Evolutionary conservation across 345 rosid genomes (phyloP), one percentile per base, ranked within the genome.

Genomic region (Lagerstroemia speciosa): DNA sequence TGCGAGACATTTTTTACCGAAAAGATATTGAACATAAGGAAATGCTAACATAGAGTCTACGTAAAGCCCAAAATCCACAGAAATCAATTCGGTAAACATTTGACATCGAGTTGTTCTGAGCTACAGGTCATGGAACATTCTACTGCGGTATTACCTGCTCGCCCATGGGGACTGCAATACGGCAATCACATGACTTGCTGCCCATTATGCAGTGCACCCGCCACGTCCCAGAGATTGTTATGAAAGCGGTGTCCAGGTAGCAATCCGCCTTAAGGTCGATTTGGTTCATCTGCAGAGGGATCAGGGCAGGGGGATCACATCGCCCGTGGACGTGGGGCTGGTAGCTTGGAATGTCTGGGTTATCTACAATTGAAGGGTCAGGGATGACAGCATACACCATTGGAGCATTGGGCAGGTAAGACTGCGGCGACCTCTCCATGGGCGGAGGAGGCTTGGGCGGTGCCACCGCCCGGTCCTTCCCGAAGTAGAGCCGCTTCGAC

Each of bases 311-410:
- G 5, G 97, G 96, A 64, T 91, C 91, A 72, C 92, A 91, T 75
- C 89, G 77, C 34, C 98, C 97, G 79, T 93, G 81, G 69, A 93
- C 97, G 80, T 93, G 85, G 19, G 98, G 98, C 87, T 93, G 98
- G 77, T 93, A 93, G 79, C 97, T 91, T 17, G 98, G 93, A 29
- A 93, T 77, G 66, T 91, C 97, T 8, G 98, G 98, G 72, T 93
- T 91, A 67, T 93, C 98, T 16, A 91, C 98, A 12, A 89, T 80
- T 60, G 79, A 82, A 46, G 98, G 98, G 76, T 93, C 86, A 45
- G 78, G 61, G 53, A 93, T 86, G 45, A 91, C 89, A 0, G 98
- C 96, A 77, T 93, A 93, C 0, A 84, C 89, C 93, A 89, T 91
- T 6, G 97, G 97, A 5, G 96, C 81, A 36, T 84, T 77, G 0